Conservation (phyloP, 148 eudicot species). For the Rhododendron mucronatum region DNA sequence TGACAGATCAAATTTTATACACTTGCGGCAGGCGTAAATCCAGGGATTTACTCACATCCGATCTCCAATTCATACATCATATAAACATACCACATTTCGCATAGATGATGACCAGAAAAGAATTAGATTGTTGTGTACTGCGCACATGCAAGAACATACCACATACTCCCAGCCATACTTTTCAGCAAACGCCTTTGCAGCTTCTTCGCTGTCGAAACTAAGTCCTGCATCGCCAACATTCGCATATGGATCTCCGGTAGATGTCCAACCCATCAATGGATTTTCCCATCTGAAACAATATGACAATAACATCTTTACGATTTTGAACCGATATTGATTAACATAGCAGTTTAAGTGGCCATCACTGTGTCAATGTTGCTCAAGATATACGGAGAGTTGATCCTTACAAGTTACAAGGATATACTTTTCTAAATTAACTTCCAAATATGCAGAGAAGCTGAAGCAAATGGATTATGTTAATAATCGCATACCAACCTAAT, state of each 20-base stretch:
- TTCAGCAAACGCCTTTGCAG: constrained; percentile 70
- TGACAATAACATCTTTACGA: neutral
- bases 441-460: neutral
- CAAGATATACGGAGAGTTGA: too few relatives aligned
- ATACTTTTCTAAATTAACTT: neutral
- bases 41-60: too few relatives aligned
- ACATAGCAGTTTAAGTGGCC: neutral
- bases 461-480: neutral
- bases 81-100: neutral
- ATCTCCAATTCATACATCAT: neutral
- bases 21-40: neutral
- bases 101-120: neutral
- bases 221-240: constrained; percentile 89
- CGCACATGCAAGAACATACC: constrained; percentile 34
- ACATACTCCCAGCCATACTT: constrained; percentile 87
- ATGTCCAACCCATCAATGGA: constrained; percentile 99
- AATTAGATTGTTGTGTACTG: neutral
- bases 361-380: too few relatives aligned
- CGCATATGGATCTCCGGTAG: constrained; percentile 95
- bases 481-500: neutral
- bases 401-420: too few relatives aligned
- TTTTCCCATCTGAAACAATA: constrained; percentile 56
- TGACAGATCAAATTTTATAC: neutral
- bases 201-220: constrained; percentile 78
- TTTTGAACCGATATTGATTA: neutral